phyloP scores from a whole-genome alignment of 495 filamentous ascomycete genomes.

The Aspergillus indologenus region DNA sequence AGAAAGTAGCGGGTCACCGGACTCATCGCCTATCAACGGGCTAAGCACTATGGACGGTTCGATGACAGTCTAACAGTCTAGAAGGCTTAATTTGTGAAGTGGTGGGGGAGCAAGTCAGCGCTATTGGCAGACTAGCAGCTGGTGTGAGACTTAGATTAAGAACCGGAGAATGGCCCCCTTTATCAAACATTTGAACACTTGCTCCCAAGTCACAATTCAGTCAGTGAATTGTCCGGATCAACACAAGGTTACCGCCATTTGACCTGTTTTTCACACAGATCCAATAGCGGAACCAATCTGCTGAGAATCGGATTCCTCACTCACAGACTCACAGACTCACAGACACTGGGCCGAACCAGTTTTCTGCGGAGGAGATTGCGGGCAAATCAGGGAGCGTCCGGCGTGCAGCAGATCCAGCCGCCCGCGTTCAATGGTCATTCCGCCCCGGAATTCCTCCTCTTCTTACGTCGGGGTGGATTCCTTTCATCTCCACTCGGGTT shows the following conservation, averaged over 20 bases:
- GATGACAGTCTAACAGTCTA: background rate
- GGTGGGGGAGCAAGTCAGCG: background rate
- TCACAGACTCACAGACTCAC: background rate
- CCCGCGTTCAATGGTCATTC: constrained; percentile 11
- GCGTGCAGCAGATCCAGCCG: constrained; percentile 19
- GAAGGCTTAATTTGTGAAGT: background rate
- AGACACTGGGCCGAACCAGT: background rate
- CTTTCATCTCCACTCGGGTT: background rate
- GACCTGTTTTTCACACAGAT: background rate
- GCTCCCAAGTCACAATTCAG: too few relatives aligned
- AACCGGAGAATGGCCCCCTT: too few relatives aligned
- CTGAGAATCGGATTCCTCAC: background rate
- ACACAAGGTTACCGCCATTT: background rate
- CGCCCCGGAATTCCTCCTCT: background rate
- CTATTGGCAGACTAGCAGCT: background rate
- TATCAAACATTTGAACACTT: too few relatives aligned
- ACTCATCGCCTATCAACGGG: background rate
- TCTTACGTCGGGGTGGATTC: constrained; percentile 6
- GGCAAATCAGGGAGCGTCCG: constrained; percentile 22
- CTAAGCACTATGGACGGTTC: background rate
- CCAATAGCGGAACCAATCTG: too few relatives aligned
- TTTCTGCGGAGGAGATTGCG: constrained; percentile 5
- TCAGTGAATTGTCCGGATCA: background rate
- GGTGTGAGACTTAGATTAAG: too few relatives aligned
- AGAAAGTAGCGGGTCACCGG: background rate